These are phyloP conservation scores for Cryoendolithus antarcticus DNA, from an alignment of 2,329 filamentous ascomycete species.

Conservation along the genomic window DNA sequence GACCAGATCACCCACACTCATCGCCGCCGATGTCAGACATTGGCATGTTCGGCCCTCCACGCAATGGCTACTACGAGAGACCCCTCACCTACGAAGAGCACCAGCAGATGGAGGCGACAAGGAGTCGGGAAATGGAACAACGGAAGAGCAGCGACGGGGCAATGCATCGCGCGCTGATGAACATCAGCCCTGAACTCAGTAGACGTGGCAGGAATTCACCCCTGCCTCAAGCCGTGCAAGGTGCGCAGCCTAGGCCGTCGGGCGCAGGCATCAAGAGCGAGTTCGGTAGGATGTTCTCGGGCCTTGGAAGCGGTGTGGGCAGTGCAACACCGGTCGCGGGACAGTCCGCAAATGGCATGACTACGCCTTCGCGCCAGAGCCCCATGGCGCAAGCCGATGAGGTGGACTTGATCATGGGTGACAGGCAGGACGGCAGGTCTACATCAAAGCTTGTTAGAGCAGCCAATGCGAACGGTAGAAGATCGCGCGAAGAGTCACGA, in stretches of 20 bases:
- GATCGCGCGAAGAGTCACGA: conserved; percentile 63
- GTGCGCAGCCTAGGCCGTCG: conserved; percentile 68
- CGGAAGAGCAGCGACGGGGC: conserved; percentile 26
- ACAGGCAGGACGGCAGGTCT: conserved; percentile 7
- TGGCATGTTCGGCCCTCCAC: conserved; percentile 9
- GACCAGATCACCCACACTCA: conserved; percentile 16
- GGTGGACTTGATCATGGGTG: conserved; percentile 8
- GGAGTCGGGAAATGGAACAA: conserved; percentile 28
- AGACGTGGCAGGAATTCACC: conserved; percentile 78
- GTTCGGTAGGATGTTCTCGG: conserved; percentile 87
- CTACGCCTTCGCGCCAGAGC: conserved; percentile 37
- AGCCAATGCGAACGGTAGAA: conserved; percentile 32
- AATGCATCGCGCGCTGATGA: conserved; percentile 52
- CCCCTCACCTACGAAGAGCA: conserved; percentile 23
- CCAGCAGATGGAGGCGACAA: conserved; percentile 39
- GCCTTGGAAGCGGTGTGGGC: conserved; percentile 62
- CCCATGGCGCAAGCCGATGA: conserved; percentile 18
- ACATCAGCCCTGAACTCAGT: conserved; percentile 58
- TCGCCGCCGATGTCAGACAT: conserved; percentile 15
- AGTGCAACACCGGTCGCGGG: conserved; percentile 35
- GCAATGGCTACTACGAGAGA: conserved; percentile 25
- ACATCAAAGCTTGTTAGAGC: conserved; percentile 3
- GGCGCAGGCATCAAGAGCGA: conserved; percentile 87
- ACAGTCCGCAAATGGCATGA: conserved; percentile 37
- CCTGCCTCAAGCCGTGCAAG: conserved; percentile 88